Evolutionary conservation across 805 yeast species (phyloP).

Genomic region (Tanozyma kutaoensis): DNA sequence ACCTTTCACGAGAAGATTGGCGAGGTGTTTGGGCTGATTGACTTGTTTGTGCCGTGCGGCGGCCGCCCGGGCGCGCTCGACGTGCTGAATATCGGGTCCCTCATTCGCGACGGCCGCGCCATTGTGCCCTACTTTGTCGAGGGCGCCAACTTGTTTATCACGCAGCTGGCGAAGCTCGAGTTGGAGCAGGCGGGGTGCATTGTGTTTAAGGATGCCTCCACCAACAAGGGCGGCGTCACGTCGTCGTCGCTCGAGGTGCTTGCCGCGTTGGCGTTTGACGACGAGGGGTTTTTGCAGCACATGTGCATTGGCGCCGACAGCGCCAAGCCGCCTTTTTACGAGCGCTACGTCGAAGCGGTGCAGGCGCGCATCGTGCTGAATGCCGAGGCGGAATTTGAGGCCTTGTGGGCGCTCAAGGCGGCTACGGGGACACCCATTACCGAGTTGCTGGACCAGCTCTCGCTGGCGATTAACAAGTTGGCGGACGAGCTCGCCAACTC

Average conservation of each 20-base stretch:
- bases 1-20: conserved; percentile 68
- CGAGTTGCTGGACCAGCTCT: conserved; percentile 69
- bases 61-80: conserved; percentile 97
- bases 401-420: conserved; percentile 68
- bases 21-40: conserved; percentile 49
- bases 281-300: conserved; percentile 60
- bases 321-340: conserved; percentile 59
- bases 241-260: conserved; percentile 91
- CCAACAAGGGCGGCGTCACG: conserved; percentile 98
- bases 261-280: conserved; percentile 87
- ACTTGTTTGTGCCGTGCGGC: conserved; percentile 95
- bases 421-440: conserved; percentile 50
- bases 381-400: conserved; percentile 76
- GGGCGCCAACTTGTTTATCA: conserved; percentile 93
- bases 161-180: conserved; percentile 83
- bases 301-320: conserved; percentile 59
- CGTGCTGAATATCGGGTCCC: conserved; percentile 60
- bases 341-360: conserved; percentile 72
- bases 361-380: conserved; percentile 64
- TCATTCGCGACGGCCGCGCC: conserved; percentile 65
- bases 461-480: conserved; percentile 71
- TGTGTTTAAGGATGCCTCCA: conserved; percentile 89
- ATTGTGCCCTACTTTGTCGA: conserved; percentile 83
- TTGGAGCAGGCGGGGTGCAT: conserved; percentile 81
- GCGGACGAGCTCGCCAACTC: conserved; percentile 77